Percentiles rank a stretch among this genome's conserved stretches.
These are phyloP conservation scores for Pezicula carpinea DNA, from an alignment of 2,329 filamentous ascomycete genomes.

Conservation along the genomic window DNA sequence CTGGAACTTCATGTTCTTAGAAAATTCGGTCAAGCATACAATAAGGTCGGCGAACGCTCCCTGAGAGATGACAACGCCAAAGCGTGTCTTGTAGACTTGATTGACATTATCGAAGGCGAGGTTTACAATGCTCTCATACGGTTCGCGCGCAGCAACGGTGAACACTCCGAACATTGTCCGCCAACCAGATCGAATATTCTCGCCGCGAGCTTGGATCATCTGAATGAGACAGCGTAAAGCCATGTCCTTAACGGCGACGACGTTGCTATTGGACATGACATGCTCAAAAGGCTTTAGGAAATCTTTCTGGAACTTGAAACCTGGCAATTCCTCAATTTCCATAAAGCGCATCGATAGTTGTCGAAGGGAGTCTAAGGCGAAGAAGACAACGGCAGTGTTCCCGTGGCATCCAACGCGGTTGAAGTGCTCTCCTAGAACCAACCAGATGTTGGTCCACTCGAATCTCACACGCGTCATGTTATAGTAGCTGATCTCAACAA, in stretches of 20 bases:
- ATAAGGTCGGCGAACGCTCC: conserved; percentile 95
- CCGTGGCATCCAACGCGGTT: conserved; percentile 95
- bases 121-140: conserved; percentile 92
- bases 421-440: conserved; percentile 95
- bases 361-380: conserved; percentile 89
- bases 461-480: conserved; percentile 99
- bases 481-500: conserved; percentile 99
- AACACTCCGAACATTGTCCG: conserved; percentile 99
- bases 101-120: conserved; percentile 96
- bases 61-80: conserved; percentile 93
- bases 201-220: conserved; percentile 95
- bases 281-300: conserved; percentile 98
- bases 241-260: conserved; percentile 95
- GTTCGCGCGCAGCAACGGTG: conserved; percentile 88
- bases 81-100: conserved; percentile 91
- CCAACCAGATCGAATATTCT: conserved; percentile 98
- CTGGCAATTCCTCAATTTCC: conserved; percentile 95
- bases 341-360: conserved; percentile 98
- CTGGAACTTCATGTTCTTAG: conserved; percentile 97
- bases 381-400: conserved; percentile 96
- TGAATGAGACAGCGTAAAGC: conserved; percentile 93
- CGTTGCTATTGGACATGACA: conserved; percentile 88
- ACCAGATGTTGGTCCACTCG: conserved; percentile 98
- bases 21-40: conserved; percentile 95
- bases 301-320: conserved; percentile 99